Evolutionary conservation across 768 basidiomycete genomes (phyloP), one percentile per base, ranked within the genome.

Genomic region (Tylopilus sp.): DNA sequence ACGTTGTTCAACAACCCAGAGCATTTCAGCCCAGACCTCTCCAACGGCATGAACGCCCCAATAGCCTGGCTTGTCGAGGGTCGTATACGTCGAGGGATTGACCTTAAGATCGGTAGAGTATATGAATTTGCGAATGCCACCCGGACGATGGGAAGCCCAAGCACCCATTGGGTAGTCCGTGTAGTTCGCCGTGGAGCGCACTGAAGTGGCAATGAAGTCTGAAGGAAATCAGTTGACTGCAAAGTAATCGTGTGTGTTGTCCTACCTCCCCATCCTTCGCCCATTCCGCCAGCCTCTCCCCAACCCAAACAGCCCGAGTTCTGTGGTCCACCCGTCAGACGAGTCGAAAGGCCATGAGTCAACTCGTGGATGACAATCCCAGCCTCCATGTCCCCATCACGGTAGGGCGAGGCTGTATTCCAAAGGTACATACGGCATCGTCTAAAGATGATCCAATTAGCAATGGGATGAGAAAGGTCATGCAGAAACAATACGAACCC

Each of bases 261-360:
- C 73, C 40, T 50, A 79, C 82, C 85, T 56, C 94, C 94, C 94
- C 94, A 97, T 13, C 94, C 94, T 71, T 97, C 93, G 58, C 95
- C 95, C 95, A 98, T 98, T 22, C 94, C 95, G 35, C 95, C 95
- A 23, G 85, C 79, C 73, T 98, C 94, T 46, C 95, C 95, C 86
- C 89, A 98, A 11, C 91, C 92, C 50, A 98, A 83, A 67, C 95
- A 97, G 3, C 88, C 90, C 26, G 91, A 94, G 73, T 95, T 91
- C 48, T 81, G 77, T 0, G 94, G 94, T 3, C 95, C 95, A 68
- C 95, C 95, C 7, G 95, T 98, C 55, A 98, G 69, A 61, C 95
- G 88, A 3, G 93, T 99, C 65, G 89, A 92, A 43, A 98, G 73
- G 53, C 95, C 95, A 68, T 99, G 95, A 46, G 79, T 73, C 57